phyloP scores from a whole-genome alignment of 1,284 basidiomycete species.

The Lentinula novae-zelandiae region DNA sequence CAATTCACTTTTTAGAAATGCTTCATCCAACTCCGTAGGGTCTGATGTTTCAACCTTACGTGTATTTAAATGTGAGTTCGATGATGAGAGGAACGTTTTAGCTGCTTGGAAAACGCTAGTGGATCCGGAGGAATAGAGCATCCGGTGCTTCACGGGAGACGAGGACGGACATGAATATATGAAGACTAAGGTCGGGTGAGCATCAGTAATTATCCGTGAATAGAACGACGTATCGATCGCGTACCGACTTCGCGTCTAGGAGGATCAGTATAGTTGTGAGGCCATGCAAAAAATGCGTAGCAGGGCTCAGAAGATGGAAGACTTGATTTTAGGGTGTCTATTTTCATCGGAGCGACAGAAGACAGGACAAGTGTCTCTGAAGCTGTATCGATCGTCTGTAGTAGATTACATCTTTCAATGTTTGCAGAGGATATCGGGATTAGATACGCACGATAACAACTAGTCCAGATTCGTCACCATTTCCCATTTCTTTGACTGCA shows the following conservation, averaged over 20 bases:
- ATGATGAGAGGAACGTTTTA: slow-evolving; percentile 45
- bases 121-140: slow-evolving; percentile 81
- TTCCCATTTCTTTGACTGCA: slow-evolving; percentile 56
- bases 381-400: slow-evolving; percentile 58
- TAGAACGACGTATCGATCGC: slow-evolving; percentile 17
- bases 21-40: slow-evolving; percentile 66
- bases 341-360: slow-evolving; percentile 32
- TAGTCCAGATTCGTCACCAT: slow-evolving; percentile 46
- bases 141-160: slow-evolving; percentile 79
- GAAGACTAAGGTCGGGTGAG: slow-evolving; percentile 51
- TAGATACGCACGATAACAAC: slow-evolving; percentile 59
- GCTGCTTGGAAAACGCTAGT: slow-evolving; percentile 53
- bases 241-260: slow-evolving; percentile 54
- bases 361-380: slow-evolving; percentile 53
- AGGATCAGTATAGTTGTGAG: slow-evolving; percentile 37
- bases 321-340: slow-evolving; percentile 41
- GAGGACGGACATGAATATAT: slow-evolving; percentile 84
- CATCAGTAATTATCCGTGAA: neutral
- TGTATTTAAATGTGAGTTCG: slow-evolving; percentile 38
- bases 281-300: slow-evolving; percentile 77
- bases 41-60: slow-evolving; percentile 83
- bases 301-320: slow-evolving; percentile 57
- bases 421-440: neutral
- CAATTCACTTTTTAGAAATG: slow-evolving; percentile 57
- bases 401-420: slow-evolving; percentile 1